Evolutionary conservation across 768 basidiomycete species (phyloP).

Genomic region (Lentinula lateritia): DNA sequence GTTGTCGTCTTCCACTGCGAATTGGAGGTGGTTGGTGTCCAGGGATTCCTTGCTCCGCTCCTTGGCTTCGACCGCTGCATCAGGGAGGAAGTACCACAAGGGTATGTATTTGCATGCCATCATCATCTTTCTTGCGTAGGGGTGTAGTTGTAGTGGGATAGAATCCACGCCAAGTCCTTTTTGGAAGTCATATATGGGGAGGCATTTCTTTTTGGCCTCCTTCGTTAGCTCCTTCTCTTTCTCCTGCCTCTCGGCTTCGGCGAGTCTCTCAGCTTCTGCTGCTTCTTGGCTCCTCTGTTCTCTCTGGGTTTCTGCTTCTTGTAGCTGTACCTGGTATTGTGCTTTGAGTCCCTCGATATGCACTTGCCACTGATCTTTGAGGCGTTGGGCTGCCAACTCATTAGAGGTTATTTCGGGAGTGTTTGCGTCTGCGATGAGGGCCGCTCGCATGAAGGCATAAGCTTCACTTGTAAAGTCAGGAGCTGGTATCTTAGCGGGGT

Average conservation of each 20-base stretch:
- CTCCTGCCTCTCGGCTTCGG: slow-evolving; percentile 21
- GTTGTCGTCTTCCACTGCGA: not conserved
- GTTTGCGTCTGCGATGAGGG: not conserved
- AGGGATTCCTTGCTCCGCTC: not conserved
- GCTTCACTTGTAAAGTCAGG: not conserved
- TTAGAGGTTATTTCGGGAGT: not conserved
- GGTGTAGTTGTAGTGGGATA: not conserved
- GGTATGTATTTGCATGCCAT: not conserved
- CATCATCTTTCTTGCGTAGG: not conserved
- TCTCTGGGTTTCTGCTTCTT: not conserved
- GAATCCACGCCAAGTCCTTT: not conserved
- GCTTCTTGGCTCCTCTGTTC: not conserved
- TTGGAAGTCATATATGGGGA: not conserved
- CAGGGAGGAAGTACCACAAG: slow-evolving; percentile 2
- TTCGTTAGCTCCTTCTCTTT: slow-evolving; percentile 17
- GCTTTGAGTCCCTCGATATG: not conserved
- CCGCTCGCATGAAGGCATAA: not conserved
- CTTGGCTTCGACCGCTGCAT: not conserved
- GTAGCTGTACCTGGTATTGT: not conserved
- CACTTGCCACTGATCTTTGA: not conserved
- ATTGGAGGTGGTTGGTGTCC: not conserved
- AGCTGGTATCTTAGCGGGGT: not conserved
- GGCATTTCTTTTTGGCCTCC: slow-evolving; percentile 13
- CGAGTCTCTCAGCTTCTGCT: not conserved
- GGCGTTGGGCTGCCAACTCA: slow-evolving; percentile 9